Evolutionary conservation across 139 green algal species (phyloP).

Genomic region (Prasinococcaceae sp.): DNA sequence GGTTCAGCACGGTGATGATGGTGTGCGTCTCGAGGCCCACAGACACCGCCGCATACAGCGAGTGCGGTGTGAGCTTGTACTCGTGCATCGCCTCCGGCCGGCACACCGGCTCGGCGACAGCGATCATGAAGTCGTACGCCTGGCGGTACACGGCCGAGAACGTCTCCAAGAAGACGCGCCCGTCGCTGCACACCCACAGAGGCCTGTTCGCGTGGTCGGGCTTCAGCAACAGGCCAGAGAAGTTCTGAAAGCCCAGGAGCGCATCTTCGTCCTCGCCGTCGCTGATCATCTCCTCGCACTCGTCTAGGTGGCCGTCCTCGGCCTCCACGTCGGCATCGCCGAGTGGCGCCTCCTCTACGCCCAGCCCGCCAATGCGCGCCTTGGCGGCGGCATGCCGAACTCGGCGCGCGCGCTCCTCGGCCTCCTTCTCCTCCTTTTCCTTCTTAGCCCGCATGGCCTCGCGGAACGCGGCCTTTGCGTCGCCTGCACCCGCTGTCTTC

Average conservation of each 20-base stretch:
- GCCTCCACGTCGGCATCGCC: too few relatives aligned
- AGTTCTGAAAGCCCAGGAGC: slow-evolving; percentile 39
- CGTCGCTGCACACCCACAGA: slow-evolving; percentile 90
- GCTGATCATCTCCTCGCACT: too few relatives aligned
- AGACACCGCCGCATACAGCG: slow-evolving; percentile 89
- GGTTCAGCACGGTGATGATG: slow-evolving; percentile 78
- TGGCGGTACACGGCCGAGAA: slow-evolving; percentile 89
- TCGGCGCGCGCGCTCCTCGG: too few relatives aligned
- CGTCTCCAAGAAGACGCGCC: slow-evolving; percentile 90
- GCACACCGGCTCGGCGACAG: slow-evolving; percentile 57
- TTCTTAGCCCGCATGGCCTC: too few relatives aligned
- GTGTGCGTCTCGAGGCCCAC: slow-evolving; percentile 81
- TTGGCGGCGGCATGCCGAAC: too few relatives aligned
- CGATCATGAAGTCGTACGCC: slow-evolving; percentile 96
- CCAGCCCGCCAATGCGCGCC: too few relatives aligned
- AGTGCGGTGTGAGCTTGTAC: slow-evolving; percentile 91
- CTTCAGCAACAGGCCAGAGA: slow-evolving; percentile 57
- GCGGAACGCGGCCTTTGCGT: too few relatives aligned
- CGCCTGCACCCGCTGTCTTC: too few relatives aligned
- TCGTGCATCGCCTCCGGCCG: slow-evolving; percentile 75
- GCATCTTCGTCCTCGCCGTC: too few relatives aligned
- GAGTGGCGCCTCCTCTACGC: too few relatives aligned
- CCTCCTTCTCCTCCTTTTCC: too few relatives aligned
- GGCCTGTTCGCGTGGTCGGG: slow-evolving; percentile 72
- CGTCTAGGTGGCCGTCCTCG: too few relatives aligned